Base-by-base conservation (phyloP, 2,329 filamentous ascomycete genomes). In the Didymella pinodella region DNA sequence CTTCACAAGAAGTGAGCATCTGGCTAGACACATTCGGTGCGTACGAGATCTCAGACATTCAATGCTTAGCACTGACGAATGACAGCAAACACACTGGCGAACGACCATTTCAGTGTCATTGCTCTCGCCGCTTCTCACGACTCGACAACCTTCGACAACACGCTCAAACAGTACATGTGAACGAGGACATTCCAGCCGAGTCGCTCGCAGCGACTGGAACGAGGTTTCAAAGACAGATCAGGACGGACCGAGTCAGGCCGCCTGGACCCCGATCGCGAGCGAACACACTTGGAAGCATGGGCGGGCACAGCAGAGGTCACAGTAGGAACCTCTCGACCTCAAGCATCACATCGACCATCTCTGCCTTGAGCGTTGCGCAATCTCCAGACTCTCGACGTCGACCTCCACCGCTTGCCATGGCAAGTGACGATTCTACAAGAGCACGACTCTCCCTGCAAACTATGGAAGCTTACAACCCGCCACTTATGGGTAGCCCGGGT, bases 61-160 rank as follows among this genome's bases (percentile, higher is more conserved):
- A 25, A 26, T 55, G 62, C 36, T 22, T 45, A 56, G 59, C 54
- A 61, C 72, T 79, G 65, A 77, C 64, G 57, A 6, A 16, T 11
- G 26, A 18, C 63, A 95, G 93, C 70, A 98, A 98, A 85, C 95
- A 99, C 73, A 99, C 95, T 0, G 95, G 95, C 52, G 95, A 99
- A 81, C 88, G 95, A 28, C 95, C 95, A 0, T 99, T 98, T 71
- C 91, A 96, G 77, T 99, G 95, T 68, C 95, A 98, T 77, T 99
- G 95, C 78, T 92, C 90, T 2, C 87, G 95, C 49, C 87, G 93
- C 54, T 99, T 99, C 76, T 98, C 95, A 10, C 87, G 94, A 48
- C 85, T 98, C 45, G 94, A 99, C 77, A 99, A 99, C 73, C 82
- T 99, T 50, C 88, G 95, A 59, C 95, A 99, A 75, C 95, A 99